These are phyloP conservation scores for Xylaria sp. DNA, from an alignment of 2,329 filamentous ascomycete species.

Conservation along the genomic window DNA sequence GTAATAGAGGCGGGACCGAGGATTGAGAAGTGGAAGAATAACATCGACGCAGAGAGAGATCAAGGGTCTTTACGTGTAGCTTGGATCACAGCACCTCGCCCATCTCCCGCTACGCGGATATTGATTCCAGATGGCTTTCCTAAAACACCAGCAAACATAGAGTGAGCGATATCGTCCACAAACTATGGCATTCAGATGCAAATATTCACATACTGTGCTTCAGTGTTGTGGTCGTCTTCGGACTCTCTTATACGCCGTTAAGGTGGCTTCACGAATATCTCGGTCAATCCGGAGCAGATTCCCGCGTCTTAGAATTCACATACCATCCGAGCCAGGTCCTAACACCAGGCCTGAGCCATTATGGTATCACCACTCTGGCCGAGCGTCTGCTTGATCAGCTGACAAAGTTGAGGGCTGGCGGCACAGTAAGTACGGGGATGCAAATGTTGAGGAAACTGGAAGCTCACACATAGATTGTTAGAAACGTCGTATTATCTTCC, in stretches of 20 bases:
- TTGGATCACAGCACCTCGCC: conserved; percentile 1
- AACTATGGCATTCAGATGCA: background rate
- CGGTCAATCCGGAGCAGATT: background rate
- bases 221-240: conserved; percentile 17
- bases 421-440: background rate
- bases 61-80: conserved; percentile 8
- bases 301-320: conserved; percentile 19
- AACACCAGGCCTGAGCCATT: background rate
- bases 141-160: background rate
- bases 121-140: background rate
- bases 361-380: background rate
- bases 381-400: conserved; percentile 10
- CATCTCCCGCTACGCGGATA: background rate
- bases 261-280: conserved; percentile 9
- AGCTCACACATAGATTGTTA: background rate
- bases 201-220: background rate
- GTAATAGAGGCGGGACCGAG: background rate
- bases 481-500: conserved; percentile 8
- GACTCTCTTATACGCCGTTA: conserved; percentile 8
- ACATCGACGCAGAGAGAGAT: background rate
- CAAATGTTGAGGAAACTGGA: background rate
- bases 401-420: background rate
- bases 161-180: background rate
- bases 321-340: conserved; percentile 7
- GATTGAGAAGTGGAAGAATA: too few relatives aligned